These are phyloP conservation scores for Naganishia friedmannii DNA, from an alignment of 768 basidiomycete species.

Conservation along the genomic window DNA sequence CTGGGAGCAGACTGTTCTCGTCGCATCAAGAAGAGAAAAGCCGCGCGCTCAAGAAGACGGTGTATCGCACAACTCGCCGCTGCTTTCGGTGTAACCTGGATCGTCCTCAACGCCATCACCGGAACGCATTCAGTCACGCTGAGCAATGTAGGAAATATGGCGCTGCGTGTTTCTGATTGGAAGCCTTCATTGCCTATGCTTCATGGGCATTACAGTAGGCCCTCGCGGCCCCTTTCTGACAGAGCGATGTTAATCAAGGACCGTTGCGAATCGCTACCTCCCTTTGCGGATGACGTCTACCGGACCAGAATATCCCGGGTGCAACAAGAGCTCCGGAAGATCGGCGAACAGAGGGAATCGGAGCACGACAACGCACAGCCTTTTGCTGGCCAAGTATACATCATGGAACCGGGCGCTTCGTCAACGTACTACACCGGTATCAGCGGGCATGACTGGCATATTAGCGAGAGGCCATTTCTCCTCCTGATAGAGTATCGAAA, in stretches of 20 bases:
- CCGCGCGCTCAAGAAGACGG: neutral
- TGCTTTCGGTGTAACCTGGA: slow-evolving; percentile 9
- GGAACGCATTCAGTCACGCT: neutral
- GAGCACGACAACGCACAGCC: neutral
- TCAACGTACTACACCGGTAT: slow-evolving; percentile 72
- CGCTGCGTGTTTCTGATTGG: neutral
- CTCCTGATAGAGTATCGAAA: slow-evolving; percentile 60
- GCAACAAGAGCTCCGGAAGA: neutral
- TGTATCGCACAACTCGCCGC: neutral
- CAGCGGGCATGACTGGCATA: slow-evolving; percentile 61
- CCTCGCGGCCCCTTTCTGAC: neutral
- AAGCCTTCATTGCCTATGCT: neutral
- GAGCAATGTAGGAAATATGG: neutral
- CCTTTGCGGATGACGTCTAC: slow-evolving; percentile 10
- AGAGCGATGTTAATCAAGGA: slow-evolving; percentile 5
- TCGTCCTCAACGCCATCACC: neutral
- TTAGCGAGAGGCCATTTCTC: slow-evolving; percentile 76
- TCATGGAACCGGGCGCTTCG: slow-evolving; percentile 74
- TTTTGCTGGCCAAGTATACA: slow-evolving; percentile 53
- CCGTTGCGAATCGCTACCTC: slow-evolving; percentile 7
- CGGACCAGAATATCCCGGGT: slow-evolving; percentile 4
- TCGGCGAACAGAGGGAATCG: neutral
- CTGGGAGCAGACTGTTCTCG: neutral
- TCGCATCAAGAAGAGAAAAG: neutral
- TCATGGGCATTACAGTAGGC: neutral